Evolutionary conservation across 805 yeast species (phyloP).

Genomic region (Wickerhamomyces ciferrii): DNA sequence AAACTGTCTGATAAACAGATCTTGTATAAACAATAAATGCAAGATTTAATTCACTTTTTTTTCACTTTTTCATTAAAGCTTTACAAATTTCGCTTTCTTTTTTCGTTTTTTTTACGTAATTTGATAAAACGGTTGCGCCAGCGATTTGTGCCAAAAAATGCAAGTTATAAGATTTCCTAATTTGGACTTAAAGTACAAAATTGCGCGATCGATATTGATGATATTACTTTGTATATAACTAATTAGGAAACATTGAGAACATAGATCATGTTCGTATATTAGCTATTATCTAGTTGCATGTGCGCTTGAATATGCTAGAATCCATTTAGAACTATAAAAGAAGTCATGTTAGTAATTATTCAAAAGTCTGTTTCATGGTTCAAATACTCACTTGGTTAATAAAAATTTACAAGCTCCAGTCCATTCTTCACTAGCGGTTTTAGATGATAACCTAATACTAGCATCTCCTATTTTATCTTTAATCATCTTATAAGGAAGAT

Average conservation of each 20-base stretch:
- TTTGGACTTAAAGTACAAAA: background rate
- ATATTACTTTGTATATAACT: background rate
- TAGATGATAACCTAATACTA: constrained; percentile 63
- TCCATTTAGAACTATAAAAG: constrained; percentile 57
- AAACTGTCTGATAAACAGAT: no score
- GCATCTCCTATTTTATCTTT: constrained; percentile 73
- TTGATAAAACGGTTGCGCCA: background rate
- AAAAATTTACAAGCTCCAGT: constrained; percentile 82
- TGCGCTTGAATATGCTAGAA: constrained; percentile 64
- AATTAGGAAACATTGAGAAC: constrained; percentile 4
- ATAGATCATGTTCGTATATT: no score
- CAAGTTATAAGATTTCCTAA: background rate
- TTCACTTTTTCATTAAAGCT: background rate
- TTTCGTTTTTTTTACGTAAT: background rate
- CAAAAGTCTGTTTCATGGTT: background rate
- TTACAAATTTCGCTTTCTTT: background rate
- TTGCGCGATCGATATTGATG: background rate
- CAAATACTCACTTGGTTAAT: constrained; percentile 43
- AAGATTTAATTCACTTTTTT: background rate
- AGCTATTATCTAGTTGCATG: constrained; percentile 8
- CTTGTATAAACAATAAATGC: background rate
- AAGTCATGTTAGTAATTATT: background rate
- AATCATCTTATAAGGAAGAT: constrained; percentile 69
- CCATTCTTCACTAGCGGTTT: constrained; percentile 73
- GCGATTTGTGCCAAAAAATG: background rate